A percentile compares a stretch with the other conserved stretches of the same genome.
Conservation (phyloP, 306 rosid species). For the Lotus japonicus region DNA sequence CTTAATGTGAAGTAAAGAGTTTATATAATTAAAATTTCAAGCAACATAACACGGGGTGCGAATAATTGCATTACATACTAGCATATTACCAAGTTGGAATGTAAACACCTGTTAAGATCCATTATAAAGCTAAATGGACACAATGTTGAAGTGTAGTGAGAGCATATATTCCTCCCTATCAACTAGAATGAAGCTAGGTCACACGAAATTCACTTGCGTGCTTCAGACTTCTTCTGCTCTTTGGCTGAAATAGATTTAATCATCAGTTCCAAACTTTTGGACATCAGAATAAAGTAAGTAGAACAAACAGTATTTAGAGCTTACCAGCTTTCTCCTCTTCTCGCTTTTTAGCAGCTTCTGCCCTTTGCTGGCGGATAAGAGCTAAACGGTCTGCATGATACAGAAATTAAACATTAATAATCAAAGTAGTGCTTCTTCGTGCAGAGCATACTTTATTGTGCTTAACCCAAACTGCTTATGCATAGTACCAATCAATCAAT, state of each 20-base stretch:
- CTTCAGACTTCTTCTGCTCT: constrained; percentile 72
- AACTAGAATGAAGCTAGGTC: constrained; percentile 16
- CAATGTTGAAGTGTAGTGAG: constrained; percentile 11
- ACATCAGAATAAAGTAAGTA: not conserved
- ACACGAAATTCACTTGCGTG: constrained; percentile 49
- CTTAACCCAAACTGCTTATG: not conserved
- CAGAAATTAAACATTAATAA: constrained; percentile 5
- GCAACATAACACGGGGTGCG: constrained; percentile 14
- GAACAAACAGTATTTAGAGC: not conserved
- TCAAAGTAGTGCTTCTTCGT: not conserved
- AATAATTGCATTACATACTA: constrained; percentile 24
- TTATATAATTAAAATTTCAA: constrained; percentile 9
- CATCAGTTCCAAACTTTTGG: constrained; percentile 13
- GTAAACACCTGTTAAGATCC: not conserved
- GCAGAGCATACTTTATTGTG: not conserved
- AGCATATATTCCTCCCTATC: constrained; percentile 23
- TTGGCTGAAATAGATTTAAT: constrained; percentile 43
- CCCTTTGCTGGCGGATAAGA: constrained; percentile 77
- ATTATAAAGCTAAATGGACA: constrained; percentile 27
- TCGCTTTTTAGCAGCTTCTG: constrained; percentile 83
- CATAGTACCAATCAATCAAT: not conserved
- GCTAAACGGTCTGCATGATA: constrained; percentile 67
- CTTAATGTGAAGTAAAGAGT: not conserved
- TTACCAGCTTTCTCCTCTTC: constrained; percentile 87
- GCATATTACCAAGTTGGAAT: constrained; percentile 26